phyloP scores from a whole-genome alignment of 1,139 yeast genomes.

The Suhomyces bokatorum region DNA sequence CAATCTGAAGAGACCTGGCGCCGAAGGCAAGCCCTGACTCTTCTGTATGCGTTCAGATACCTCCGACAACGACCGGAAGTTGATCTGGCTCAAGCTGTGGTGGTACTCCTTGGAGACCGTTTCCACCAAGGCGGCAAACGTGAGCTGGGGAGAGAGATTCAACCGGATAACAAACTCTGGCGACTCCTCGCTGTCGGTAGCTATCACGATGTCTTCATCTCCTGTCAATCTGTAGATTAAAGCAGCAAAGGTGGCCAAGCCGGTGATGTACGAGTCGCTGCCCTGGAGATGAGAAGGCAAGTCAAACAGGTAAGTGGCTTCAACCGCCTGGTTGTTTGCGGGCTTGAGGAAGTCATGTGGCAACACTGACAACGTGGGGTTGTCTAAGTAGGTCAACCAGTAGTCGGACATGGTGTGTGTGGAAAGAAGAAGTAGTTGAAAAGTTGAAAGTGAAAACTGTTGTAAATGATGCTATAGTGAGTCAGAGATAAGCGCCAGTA shows the following conservation, averaged over 20 bases:
- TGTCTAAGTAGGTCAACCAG: slow-evolving; percentile 73
- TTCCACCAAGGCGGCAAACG: slow-evolving; percentile 54
- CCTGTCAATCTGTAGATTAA: slow-evolving; percentile 82
- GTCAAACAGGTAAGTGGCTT: slow-evolving; percentile 51
- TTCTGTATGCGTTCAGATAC: slow-evolving; percentile 54
- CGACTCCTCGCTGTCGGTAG: slow-evolving; percentile 53
- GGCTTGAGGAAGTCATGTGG: slow-evolving; percentile 90
- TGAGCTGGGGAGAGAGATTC: slow-evolving; percentile 51
- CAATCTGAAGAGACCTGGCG: slow-evolving; percentile 65
- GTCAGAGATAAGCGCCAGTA: slow-evolving; percentile 10
- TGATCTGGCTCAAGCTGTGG: slow-evolving; percentile 37
- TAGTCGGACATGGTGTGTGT: slow-evolving; percentile 29
- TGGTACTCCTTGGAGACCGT: slow-evolving; percentile 46
- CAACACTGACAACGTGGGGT: slow-evolving; percentile 80
- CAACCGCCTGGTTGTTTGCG: slow-evolving; percentile 65
- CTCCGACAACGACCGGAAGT: slow-evolving; percentile 53
- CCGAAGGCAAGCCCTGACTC: slow-evolving; percentile 50
- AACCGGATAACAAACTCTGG: slow-evolving; percentile 63
- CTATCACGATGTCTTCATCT: slow-evolving; percentile 89
- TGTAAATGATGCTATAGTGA: background rate
- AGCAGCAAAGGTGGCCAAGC: slow-evolving; percentile 70
- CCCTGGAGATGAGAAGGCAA: slow-evolving; percentile 20
- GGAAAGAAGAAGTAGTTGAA: background rate
- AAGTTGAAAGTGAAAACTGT: background rate
- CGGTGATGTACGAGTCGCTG: slow-evolving; percentile 44